Percentiles rank a stretch among this genome's conserved stretches.
Evolutionary conservation across 768 basidiomycete species (phyloP).

Genomic region (Leccinum obscurum): DNA sequence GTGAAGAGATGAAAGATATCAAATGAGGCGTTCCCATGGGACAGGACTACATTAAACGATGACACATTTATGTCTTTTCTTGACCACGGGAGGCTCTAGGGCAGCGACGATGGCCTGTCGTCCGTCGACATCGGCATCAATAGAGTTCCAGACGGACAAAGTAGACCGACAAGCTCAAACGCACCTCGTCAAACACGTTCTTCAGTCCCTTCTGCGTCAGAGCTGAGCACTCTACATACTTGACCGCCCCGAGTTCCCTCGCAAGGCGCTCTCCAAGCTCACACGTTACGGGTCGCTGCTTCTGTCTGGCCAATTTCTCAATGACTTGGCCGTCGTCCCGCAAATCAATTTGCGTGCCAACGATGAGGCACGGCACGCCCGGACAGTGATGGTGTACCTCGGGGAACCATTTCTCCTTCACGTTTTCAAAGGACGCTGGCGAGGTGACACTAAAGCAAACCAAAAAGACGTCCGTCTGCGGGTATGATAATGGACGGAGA

Average conservation of each 20-base stretch:
- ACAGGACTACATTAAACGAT: conserved; percentile 62
- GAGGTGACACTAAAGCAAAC: conserved; percentile 99
- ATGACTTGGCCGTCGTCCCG: conserved; percentile 90
- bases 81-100: conserved; percentile 93
- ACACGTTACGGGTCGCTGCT: conserved; percentile 86
- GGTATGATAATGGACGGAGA: conserved; percentile 97
- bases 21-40: conserved; percentile 26
- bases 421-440: conserved; percentile 99
- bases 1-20: conserved; percentile 37
- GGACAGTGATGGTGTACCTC: conserved; percentile 99
- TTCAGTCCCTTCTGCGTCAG: conserved; percentile 99
- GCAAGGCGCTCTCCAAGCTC: conserved; percentile 95
- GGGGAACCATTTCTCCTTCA: conserved; percentile 99
- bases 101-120: conserved; percentile 92
- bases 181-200: conserved; percentile 99
- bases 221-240: conserved; percentile 99
- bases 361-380: conserved; percentile 97
- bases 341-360: conserved; percentile 97
- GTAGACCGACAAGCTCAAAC: conserved; percentile 29
- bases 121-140: conserved; percentile 11
- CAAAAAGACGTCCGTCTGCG: conserved; percentile 98
- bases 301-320: conserved; percentile 95
- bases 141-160: not conserved
- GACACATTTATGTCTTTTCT: conserved; percentile 76
- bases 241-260: conserved; percentile 96